These are phyloP conservation scores for Penicillium paneum DNA, from an alignment of 2,329 filamentous ascomycete species.

Conservation along the genomic window DNA sequence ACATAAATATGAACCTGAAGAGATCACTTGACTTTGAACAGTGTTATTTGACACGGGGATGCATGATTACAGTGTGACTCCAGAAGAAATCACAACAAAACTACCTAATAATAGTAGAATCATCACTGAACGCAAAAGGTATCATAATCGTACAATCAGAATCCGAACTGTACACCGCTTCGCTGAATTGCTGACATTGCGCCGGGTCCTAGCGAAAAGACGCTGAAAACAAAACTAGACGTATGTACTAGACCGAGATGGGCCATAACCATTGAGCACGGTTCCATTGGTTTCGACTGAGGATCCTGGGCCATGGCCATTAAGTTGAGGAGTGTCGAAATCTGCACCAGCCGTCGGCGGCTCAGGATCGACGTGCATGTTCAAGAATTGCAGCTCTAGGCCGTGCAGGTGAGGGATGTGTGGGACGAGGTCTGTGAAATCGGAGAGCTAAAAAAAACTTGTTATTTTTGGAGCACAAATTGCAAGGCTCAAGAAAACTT, in stretches of 20 bases:
- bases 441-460: constrained; percentile 39
- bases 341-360: constrained; percentile 26
- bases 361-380: constrained; percentile 43
- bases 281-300: constrained; percentile 29
- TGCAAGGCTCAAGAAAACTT: constrained; percentile 16
- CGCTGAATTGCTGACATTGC: constrained; percentile 20
- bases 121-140: constrained; percentile 37
- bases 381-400: constrained; percentile 38
- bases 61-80: background rate
- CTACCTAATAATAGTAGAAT: constrained; percentile 18
- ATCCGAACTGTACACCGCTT: constrained; percentile 32
- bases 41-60: background rate
- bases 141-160: constrained; percentile 45
- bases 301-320: constrained; percentile 29
- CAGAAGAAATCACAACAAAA: background rate
- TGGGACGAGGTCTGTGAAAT: constrained; percentile 50
- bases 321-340: constrained; percentile 25
- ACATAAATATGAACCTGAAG: background rate
- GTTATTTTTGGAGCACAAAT: constrained; percentile 5
- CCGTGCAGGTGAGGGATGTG: constrained; percentile 48
- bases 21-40: background rate
- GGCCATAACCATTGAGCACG: constrained; percentile 35
- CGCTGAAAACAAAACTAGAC: constrained; percentile 32
- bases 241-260: constrained; percentile 41
- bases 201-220: constrained; percentile 20